These are phyloP conservation scores for Chaetomiaceae sp. DNA, from an alignment of 2,329 filamentous ascomycete genomes.

Conservation along the genomic window DNA sequence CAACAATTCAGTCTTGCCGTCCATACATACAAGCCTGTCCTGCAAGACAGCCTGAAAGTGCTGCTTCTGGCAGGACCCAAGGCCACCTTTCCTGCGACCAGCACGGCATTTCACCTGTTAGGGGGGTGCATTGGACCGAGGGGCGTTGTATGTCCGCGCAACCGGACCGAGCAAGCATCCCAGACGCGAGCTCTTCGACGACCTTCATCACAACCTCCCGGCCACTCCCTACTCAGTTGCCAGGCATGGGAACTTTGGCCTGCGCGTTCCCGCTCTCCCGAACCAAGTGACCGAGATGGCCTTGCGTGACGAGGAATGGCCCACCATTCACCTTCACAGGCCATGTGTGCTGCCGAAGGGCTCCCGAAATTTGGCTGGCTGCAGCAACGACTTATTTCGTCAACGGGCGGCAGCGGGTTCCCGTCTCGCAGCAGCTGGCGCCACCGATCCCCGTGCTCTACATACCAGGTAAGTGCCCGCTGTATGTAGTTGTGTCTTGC, in stretches of 20 bases:
- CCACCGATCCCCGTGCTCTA: no score
- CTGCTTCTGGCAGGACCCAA: not conserved
- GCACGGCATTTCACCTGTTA: not conserved
- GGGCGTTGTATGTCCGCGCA: conserved; percentile 2
- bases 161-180: conserved; percentile 13
- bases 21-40: not conserved
- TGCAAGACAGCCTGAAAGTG: not conserved
- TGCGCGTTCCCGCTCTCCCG: conserved; percentile 1
- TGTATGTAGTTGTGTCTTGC: no score
- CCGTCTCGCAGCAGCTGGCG: conserved; percentile 1
- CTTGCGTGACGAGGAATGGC: not conserved
- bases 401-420: not conserved
- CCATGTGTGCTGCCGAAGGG: conserved; percentile 9
- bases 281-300: not conserved
- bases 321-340: not conserved
- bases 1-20: not conserved
- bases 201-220: not conserved
- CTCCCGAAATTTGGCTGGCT: not conserved
- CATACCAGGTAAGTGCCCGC: no score
- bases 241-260: not conserved
- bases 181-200: not conserved
- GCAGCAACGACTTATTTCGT: conserved; percentile 7
- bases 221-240: not conserved
- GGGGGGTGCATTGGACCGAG: conserved; percentile 12
- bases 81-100: conserved; percentile 15